Evolutionary conservation across 176 grass and related monocot genomes (phyloP).

Genomic region (Hordeum vulgare): DNA sequence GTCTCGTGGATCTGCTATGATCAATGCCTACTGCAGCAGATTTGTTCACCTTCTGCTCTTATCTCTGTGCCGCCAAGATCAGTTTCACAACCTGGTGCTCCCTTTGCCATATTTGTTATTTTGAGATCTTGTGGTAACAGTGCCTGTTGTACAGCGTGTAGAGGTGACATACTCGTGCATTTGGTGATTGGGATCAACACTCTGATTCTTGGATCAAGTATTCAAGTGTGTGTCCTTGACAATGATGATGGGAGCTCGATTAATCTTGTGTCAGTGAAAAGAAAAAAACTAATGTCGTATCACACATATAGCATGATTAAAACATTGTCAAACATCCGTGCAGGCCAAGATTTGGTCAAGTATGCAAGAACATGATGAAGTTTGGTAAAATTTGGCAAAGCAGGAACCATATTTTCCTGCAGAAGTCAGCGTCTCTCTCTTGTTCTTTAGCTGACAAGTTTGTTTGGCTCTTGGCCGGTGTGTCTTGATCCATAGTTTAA

Average conservation of each 20-base stretch:
- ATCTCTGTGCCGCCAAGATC: neutral
- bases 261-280: neutral
- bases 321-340: neutral
- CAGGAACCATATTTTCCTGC: neutral
- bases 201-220: neutral
- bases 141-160: constrained; percentile 8
- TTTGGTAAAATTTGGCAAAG: neutral
- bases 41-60: neutral
- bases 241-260: neutral
- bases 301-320: neutral
- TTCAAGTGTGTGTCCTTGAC: neutral
- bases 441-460: neutral
- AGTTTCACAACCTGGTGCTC: neutral
- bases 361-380: neutral
- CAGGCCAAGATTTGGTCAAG: neutral
- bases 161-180: neutral
- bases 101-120: neutral
- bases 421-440: neutral
- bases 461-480: neutral
- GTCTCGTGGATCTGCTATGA: neutral
- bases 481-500: neutral
- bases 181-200: neutral
- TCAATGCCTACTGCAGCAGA: neutral
- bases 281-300: neutral
- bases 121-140: neutral